Conservation (phyloP, 2,329 filamentous ascomycete genomes). For the Fusarium haematococcum region DNA sequence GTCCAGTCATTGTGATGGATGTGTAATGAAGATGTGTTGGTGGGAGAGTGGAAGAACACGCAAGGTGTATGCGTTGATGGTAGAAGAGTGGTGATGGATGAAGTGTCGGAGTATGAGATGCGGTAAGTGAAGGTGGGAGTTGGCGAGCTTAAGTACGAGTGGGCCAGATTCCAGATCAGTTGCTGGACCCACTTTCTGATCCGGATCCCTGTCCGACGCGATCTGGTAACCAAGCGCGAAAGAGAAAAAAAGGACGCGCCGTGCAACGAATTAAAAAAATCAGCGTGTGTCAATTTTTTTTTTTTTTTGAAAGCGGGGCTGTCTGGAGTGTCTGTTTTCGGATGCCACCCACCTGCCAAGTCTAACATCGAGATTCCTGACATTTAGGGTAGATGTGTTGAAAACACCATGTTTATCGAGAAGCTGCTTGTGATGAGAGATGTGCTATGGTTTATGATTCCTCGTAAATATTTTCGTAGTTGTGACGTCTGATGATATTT, state of each 20-base stretch:
- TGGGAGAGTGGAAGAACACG: constrained; percentile 26
- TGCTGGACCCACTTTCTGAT: constrained; percentile 38
- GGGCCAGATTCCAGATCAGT: constrained; percentile 54
- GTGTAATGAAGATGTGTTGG: constrained; percentile 21
- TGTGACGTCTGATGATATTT: neutral
- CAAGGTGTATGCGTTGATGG: constrained; percentile 19
- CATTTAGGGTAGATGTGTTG: constrained; percentile 11
- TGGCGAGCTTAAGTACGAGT: constrained; percentile 54
- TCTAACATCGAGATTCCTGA: neutral
- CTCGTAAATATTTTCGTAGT: neutral
- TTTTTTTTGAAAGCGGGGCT: constrained; percentile 19
- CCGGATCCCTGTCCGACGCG: constrained; percentile 42
- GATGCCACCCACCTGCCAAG: neutral
- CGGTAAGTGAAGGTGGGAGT: constrained; percentile 42
- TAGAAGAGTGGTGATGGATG: constrained; percentile 25
- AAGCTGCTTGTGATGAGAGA: neutral
- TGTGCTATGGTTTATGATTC: neutral
- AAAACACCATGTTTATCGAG: neutral
- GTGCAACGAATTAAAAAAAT: constrained; percentile 37
- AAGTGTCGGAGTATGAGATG: constrained; percentile 26
- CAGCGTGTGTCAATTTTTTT: constrained; percentile 15
- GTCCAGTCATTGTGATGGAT: constrained; percentile 74
- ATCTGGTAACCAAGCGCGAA: constrained; percentile 31
- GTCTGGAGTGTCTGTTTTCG: neutral
- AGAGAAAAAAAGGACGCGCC: constrained; percentile 13